phyloP scores from a whole-genome alignment of 176 grass and related monocot genomes.

The Calamus simplicifolius region DNA sequence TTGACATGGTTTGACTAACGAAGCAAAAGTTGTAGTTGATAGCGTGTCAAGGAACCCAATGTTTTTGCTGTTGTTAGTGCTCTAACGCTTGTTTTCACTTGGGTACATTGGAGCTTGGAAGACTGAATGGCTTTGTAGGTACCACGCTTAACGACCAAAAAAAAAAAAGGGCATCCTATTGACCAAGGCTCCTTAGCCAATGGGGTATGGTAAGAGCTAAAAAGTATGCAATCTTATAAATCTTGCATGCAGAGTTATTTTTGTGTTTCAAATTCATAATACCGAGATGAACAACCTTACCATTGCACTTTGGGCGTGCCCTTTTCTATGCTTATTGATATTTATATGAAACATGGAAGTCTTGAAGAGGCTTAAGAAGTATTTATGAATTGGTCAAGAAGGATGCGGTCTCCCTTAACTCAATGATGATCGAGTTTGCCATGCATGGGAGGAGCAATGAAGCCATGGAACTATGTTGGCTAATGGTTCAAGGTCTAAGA shows the following conservation, averaged over 20 bases:
- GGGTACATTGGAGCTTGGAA: conserved; percentile 23
- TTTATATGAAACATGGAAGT: conserved; percentile 14
- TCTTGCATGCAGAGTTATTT: no score
- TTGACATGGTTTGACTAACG: conserved; percentile 17
- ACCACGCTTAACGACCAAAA: not conserved
- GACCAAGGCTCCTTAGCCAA: no score
- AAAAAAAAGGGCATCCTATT: no score
- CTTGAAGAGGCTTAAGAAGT: conserved; percentile 13
- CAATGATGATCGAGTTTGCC: conserved; percentile 12
- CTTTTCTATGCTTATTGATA: not conserved
- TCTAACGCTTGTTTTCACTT: conserved; percentile 12
- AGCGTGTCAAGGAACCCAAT: conserved; percentile 8
- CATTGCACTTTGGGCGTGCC: no score
- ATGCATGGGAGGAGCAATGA: conserved; percentile 18
- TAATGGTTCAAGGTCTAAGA: conserved; percentile 3
- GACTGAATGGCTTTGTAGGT: conserved; percentile 9
- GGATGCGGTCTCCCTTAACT: conserved; percentile 15
- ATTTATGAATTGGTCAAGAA: conserved; percentile 3
- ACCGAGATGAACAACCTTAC: no score
- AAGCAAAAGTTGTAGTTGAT: not conserved
- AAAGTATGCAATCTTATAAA: no score
- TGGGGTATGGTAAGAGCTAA: no score
- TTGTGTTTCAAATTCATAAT: no score
- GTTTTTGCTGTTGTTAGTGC: conserved; percentile 17
- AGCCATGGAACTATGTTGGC: conserved; percentile 1